Evolutionary conservation across 306 rosid genomes (phyloP), one percentile per base, ranked within the genome.

Genomic region (Cucurbita argyrosperma): DNA sequence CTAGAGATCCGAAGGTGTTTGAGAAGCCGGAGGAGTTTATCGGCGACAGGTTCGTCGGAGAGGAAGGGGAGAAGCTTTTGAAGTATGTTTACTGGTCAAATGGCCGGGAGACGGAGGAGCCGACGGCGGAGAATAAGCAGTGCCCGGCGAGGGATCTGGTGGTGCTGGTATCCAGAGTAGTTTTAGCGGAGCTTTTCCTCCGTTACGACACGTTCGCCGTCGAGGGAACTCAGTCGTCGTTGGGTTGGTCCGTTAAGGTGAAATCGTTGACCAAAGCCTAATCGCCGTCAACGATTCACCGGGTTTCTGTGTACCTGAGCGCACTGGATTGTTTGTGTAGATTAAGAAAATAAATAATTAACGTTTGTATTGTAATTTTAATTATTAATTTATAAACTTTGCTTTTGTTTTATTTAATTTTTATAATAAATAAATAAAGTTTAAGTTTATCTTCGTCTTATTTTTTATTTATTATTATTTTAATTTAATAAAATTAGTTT

Each of bases 131-230:
- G 77, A 77, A 90, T 8, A 90, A 90, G 74, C 88, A 86, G 50
- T 90, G 93, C 5, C 86, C 89, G 0, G 91, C 82, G 0, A 88
- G 74, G 76, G 54, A 90, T 83, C 76, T 86, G 53, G 88, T 90
- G 84, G 83, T 80, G 60, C 82, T 86, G 0, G 0, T 82, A 80
- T 78, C 82, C 11, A 85, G 87, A 80, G 14, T 88, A 8, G 61
- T 82, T 38, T n/a, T 90, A 82, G 91, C 82, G 81, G 93, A 90
- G 51, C 76, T 90, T 69, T 90, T 88, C 59, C 77, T 88, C 15
- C 80, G 82, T 0, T 88, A 86, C 5, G 96, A 88, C 52, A 85
- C 90, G 0, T 88, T 81, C 42, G 63, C 79, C 1, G 57, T 82
- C 7, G 91, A 86, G 0, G 81, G 51, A 5, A 40, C 71, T 53